Base-by-base conservation (phyloP, 805 yeast species). In the Candida endomychidarum region DNA sequence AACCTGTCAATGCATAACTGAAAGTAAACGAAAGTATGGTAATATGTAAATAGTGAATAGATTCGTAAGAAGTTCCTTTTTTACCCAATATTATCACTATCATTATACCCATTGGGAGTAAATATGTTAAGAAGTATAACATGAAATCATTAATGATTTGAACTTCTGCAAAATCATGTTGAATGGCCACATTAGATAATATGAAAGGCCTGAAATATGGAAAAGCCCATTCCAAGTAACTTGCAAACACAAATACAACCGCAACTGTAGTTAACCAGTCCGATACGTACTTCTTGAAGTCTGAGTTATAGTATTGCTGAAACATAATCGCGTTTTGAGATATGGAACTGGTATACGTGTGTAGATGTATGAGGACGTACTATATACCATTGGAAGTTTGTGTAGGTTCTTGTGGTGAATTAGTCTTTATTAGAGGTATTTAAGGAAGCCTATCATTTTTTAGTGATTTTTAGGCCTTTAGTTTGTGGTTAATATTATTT, bases 131-230 rank as follows among this genome's bases (percentile, higher is more conserved):
- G 5, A 61, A 18, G 40, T 66, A 66, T 21, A 66, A 51, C 38
- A 57, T 53, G 27, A 51, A 49, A 43, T 65, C 67, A 17, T 60
- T 54, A 5, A 63, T 57, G 22, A 62, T 53, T 46, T 63, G 67
- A 10, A 22, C 32, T 6, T 42, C 46, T 14, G 65, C 61, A 38
- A 59, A 62, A 9, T 65, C 60, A 41, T 62, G 63, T 34, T 57
- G 58, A 19, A 65, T 46, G 8, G 47, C 45, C 6, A 61, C 49
- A 42, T 63, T 64, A 29, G 47, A 41, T 24, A 63, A 40, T 32
- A 44, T 46, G 45, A 65, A 61, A 38, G 61, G 58, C 26, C 67
- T 38, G 8, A 50, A 43, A 34, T 60, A 57, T 1, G 70, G 68
- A 14, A 43, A 42, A 2, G 60, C 51, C 21, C 44, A 34, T 34